Evolutionary conservation across 257 asterid genomes (phyloP).

Genomic region (Petunia axillaris): DNA sequence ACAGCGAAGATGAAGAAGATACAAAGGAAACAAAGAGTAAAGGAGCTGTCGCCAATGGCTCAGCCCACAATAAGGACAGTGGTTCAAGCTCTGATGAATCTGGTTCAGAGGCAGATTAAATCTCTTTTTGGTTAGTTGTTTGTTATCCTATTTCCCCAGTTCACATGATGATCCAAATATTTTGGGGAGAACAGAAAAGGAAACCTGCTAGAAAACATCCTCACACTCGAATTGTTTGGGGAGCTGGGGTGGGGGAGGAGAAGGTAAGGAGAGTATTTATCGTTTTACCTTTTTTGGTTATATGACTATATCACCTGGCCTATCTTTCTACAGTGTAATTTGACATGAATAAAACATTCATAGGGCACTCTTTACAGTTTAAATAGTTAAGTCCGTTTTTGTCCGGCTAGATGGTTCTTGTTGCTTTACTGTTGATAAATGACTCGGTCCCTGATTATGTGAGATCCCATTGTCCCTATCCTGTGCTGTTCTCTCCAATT

Average conservation of each 20-base stretch:
- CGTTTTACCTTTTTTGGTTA: background rate
- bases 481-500: no score
- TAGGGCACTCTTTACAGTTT: background rate
- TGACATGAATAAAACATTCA: constrained; percentile 3
- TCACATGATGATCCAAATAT: background rate
- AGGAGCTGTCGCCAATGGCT: constrained; percentile 58
- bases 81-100: constrained; percentile 68
- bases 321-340: background rate
- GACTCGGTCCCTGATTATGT: rapidly evolving
- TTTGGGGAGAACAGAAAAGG: background rate
- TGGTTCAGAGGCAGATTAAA: constrained; percentile 60
- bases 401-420: background rate
- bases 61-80: constrained; percentile 41
- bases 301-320: background rate
- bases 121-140: constrained; percentile 11
- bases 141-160: constrained; percentile 2
- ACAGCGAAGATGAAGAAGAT: constrained; percentile 91
- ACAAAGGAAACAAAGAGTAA: constrained; percentile 49
- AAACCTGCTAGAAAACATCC: background rate
- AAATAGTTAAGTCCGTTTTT: background rate
- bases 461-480: no score
- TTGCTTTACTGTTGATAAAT: background rate
- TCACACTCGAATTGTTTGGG: background rate
- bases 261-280: background rate
- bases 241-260: background rate